Base-by-base conservation (phyloP, 2,329 filamentous ascomycete genomes). In the Penicillium sclerotigenum region DNA sequence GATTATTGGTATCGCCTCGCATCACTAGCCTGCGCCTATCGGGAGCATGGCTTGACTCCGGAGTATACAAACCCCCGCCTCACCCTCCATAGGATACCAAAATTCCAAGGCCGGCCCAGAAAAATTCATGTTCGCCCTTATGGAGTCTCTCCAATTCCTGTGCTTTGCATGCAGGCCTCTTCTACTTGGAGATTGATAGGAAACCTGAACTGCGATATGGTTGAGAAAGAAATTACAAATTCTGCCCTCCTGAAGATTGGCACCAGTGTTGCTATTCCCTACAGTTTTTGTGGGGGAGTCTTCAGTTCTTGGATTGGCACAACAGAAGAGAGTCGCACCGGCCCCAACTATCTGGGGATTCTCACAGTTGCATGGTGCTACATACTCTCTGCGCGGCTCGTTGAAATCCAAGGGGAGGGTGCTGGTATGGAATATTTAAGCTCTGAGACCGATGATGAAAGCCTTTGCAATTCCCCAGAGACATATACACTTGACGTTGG, bases 351-450 rank as follows among this genome's bases (percentile, higher is more conserved):
- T 43, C 14, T 62, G 5, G 54, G 43, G 2, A 52, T 63, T 0
- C 61, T 62, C 20, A 36, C 55, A 18, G 10, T 60, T 29, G 57
- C 55, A 9, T 63, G 59, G 54, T 60, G 56, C 22, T 63, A 63
- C 18, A 37, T 60, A 28, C 54, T 64, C 22, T 62, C 56, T 29
- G 58, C 61, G 10, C 45, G 33, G n/a, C 49, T 63, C 2, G 36
- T 63, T 48, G 58, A 62, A 46, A 52, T 60, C 1, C 56, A 52
- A 43, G 57, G 57, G 18, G 34, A 34, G 13, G 41, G 36, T n/a
- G n/a, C n/a, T n/a, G n/a, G n/a, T 34, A 59, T 63, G 57, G 29
- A 36, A 16, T 63, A 63, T 38, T 56, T 56, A 29, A 24, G 24
- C 9, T 59, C 47, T 8, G 2, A 22, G 13, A 47, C n/a, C n/a